Base-by-base conservation (phyloP, 257 asterid genomes). In the Salvia miltiorrhiza region DNA sequence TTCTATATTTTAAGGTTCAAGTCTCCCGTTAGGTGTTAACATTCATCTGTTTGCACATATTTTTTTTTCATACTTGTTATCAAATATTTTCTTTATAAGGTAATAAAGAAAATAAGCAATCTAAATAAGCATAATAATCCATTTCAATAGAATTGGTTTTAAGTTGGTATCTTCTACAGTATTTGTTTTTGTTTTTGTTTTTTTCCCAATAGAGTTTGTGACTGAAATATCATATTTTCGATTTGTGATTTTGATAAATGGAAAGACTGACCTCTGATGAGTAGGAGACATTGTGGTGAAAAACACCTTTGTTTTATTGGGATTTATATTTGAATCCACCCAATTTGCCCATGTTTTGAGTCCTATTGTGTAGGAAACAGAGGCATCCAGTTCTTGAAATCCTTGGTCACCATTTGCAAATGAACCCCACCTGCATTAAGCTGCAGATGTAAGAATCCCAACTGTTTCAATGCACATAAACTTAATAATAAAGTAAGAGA, bases 291-390 rank as follows among this genome's bases (percentile, higher is more conserved):
- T 87, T 45, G 96, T 87, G 63, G 96, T 87, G 73, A 94, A 94
- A 73, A 94, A 94, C 60, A 94, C 95, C 64, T 83, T 80, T 13
- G 97, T 91, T 53, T 50, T 78, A 50, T 87, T 94, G 48, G 99
- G 89, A 80, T 87, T 56, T 23, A 91, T 72, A 40, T 90, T 85
- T 9, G 96, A 82, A 71, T 90, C 99, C 20, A 91, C 85, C 99
- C 99, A 94, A 69, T 93, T 90, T 4, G 99, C 99, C 97, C 99
- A 93, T 71, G 99, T 90, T 65, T 86, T 88, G 67, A 93, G 73
- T 60, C 81, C 99, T 57, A 90, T 28, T 33, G 73, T 84, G 78
- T 90, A 93, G 1, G 99, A 82, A 63, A 90, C 84, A 4, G 87
- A 41, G 3, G 95, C 78, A 50, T 86, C 97, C 40, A 90, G 75